Evolutionary conservation across 202 grass and related monocot genomes (phyloP).

Genomic region (Carex sylvatica): DNA sequence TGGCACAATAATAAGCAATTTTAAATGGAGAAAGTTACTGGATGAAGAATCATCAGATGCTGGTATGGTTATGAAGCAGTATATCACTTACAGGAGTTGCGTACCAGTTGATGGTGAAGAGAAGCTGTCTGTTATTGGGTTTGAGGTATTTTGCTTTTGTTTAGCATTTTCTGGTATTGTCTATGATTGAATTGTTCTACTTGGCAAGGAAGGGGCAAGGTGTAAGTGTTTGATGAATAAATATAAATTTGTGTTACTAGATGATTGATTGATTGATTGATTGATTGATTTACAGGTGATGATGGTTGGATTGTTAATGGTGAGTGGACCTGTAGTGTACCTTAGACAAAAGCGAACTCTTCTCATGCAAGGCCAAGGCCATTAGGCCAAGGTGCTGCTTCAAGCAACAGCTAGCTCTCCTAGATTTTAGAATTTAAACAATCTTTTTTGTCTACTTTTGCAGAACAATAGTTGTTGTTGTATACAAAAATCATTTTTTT

Average conservation of each 20-base stretch:
- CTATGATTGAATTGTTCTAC: no score
- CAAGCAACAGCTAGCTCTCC: constrained; percentile 43
- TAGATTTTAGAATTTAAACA: constrained; percentile 49
- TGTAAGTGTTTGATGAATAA: no score
- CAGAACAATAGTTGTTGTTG: not conserved
- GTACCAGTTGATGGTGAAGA: constrained; percentile 69
- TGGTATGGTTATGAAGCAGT: constrained; percentile 33
- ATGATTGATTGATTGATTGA: no score
- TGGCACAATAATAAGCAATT: constrained; percentile 24
- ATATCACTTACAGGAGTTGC: constrained; percentile 89
- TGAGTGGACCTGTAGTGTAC: constrained; percentile 78
- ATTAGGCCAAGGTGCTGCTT: constrained; percentile 44
- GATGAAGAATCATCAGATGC: constrained; percentile 36
- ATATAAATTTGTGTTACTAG: no score
- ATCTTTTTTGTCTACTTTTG: not conserved
- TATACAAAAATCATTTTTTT: constrained; percentile 8
- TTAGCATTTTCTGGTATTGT: no score
- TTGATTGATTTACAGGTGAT: constrained; percentile 41
- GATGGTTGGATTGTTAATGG: constrained; percentile 68
- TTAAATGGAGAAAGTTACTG: constrained; percentile 65
- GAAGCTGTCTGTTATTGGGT: constrained; percentile 80
- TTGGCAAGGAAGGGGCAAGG: no score
- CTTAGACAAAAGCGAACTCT: constrained; percentile 43
- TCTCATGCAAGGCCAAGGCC: constrained; percentile 55
- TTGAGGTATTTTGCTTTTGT: constrained; percentile 56